Percentiles rank a stretch among this genome's conserved stretches.
Evolutionary conservation across 148 eudicot species (phyloP).

Genomic region (Amaranthus palmeri): DNA sequence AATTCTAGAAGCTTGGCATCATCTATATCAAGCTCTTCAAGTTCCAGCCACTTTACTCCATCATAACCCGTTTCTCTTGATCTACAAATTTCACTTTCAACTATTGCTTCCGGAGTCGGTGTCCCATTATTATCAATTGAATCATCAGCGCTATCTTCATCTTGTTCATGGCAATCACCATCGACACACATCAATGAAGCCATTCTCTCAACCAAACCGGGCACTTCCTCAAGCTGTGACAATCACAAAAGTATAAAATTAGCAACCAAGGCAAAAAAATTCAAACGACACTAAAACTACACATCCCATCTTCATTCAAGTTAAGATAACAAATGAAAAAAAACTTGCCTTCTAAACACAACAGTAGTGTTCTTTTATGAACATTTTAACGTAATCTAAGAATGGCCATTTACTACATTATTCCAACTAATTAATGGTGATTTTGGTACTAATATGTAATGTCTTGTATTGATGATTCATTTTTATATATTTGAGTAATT

Average conservation of each 20-base stretch:
- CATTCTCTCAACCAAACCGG: conserved; percentile 96
- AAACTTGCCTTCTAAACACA: neutral
- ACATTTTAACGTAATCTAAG: no score
- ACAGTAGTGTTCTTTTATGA: neutral
- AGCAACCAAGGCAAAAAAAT: neutral
- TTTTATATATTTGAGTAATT: no score
- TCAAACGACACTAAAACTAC: neutral
- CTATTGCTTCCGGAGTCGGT: conserved; percentile 36
- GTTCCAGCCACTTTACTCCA: conserved; percentile 80
- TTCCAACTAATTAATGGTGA: no score
- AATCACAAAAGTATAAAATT: conserved; percentile 10
- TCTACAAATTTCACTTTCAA: conserved; percentile 50
- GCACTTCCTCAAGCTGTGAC: conserved; percentile 87
- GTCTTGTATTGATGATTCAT: no score
- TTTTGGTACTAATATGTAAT: no score
- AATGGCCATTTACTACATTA: no score
- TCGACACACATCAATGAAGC: conserved; percentile 91
- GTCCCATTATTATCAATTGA: conserved; percentile 29
- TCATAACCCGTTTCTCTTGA: conserved; percentile 46
- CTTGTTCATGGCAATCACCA: conserved; percentile 36
- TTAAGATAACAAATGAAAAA: neutral
- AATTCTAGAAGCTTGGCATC: conserved; percentile 60
- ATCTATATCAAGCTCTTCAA: conserved; percentile 74
- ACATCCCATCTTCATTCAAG: neutral
- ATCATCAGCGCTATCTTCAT: conserved; percentile 31